Conservation (phyloP, 129 eudicot genomes). For the Artemisia argyi region DNA sequence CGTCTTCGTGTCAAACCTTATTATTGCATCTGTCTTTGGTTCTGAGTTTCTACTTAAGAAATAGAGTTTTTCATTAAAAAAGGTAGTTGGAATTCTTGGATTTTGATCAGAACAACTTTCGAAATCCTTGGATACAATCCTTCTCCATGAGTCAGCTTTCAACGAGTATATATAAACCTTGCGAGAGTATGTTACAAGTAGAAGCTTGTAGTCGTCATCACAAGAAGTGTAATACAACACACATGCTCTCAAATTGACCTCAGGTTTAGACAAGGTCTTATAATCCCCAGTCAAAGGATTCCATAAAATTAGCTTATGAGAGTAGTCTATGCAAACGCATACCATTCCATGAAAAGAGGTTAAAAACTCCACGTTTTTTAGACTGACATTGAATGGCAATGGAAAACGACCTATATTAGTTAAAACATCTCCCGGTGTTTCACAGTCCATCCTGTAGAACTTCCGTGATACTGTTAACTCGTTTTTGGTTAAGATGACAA, state of each 20-base stretch:
- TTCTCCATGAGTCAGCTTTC: too few relatives aligned
- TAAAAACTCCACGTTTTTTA: neutral
- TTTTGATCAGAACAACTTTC: too few relatives aligned
- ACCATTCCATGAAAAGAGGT: conserved; percentile 1
- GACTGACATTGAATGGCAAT: neutral
- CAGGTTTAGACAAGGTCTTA: neutral
- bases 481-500: neutral
- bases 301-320: neutral
- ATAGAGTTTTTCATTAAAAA: neutral
- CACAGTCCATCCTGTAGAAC: conserved; percentile 1
- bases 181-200: neutral
- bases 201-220: neutral
- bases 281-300: neutral
- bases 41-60: neutral
- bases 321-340: neutral
- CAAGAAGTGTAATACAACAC: neutral
- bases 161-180: too few relatives aligned
- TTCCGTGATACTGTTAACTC: neutral
- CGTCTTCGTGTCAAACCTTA: neutral
- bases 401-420: neutral
- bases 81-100: too few relatives aligned
- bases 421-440: neutral
- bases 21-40: neutral
- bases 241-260: neutral
- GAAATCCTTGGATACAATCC: too few relatives aligned